These are phyloP conservation scores for Copromyces sp. DNA, from an alignment of 495 filamentous ascomycete species.

Conservation along the genomic window DNA sequence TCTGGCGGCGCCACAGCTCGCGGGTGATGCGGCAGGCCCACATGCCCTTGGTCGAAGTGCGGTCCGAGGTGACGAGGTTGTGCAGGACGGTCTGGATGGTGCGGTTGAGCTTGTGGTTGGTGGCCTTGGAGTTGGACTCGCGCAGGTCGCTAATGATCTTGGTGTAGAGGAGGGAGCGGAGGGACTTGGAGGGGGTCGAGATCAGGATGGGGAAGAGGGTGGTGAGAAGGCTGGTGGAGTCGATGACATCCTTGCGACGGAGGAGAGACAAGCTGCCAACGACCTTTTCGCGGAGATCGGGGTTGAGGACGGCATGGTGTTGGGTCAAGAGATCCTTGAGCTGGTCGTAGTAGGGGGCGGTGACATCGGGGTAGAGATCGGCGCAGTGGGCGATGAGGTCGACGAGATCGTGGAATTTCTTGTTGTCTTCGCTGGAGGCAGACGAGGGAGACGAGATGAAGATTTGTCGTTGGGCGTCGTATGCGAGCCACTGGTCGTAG, in stretches of 20 bases:
- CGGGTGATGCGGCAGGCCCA: slow-evolving; percentile 58
- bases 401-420: slow-evolving; percentile 66
- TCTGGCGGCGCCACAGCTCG: slow-evolving; percentile 32
- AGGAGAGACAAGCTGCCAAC: slow-evolving; percentile 83
- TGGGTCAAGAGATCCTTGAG: slow-evolving; percentile 67
- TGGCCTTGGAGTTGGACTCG: slow-evolving; percentile 70
- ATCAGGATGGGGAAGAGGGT: slow-evolving; percentile 82
- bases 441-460: slow-evolving; percentile 74
- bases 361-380: slow-evolving; percentile 79
- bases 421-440: slow-evolving; percentile 61
- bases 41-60: slow-evolving; percentile 70
- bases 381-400: slow-evolving; percentile 88
- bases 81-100: slow-evolving; percentile 87
- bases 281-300: slow-evolving; percentile 83
- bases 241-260: slow-evolving; percentile 82
- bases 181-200: slow-evolving; percentile 70
- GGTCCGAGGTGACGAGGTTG: slow-evolving; percentile 79
- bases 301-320: slow-evolving; percentile 71
- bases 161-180: slow-evolving; percentile 73
- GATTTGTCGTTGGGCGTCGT: slow-evolving; percentile 82
- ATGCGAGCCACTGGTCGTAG: slow-evolving; percentile 78
- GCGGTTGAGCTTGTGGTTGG: slow-evolving; percentile 84
- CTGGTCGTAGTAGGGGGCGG: slow-evolving; percentile 66
- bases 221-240: slow-evolving; percentile 71
- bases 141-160: slow-evolving; percentile 89